Evolutionary conservation across 2,329 filamentous ascomycete genomes (phyloP), one percentile per base, ranked within the genome.

Genomic region (Fusarium vanettenii): DNA sequence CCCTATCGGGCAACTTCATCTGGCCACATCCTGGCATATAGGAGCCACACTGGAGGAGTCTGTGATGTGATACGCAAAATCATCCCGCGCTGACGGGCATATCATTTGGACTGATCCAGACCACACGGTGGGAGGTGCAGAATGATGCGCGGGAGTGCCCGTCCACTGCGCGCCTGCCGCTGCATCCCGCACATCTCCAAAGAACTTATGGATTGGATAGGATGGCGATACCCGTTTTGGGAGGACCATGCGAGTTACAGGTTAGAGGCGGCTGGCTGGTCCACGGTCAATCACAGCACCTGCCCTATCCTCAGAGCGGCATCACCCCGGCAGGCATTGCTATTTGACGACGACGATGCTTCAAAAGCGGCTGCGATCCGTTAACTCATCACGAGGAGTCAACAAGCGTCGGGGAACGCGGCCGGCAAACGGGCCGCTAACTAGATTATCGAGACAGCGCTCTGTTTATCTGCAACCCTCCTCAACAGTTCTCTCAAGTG

Each of bases 81-180:
- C 64, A 75, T 76, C 69, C 72, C 69, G 60, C 76, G 66, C 59
- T 65, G 69, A 69, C 60, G 60, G 41, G 35, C 65, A 64, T 66
- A 56, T 61, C 69, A 45, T 64, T 59, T 68, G 70, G 60, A 56
- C 60, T 67, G 63, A 64, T 70, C 64, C 52, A 65, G 74, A 73
- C 66, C 74, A 72, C 70, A 66, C 62, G 57, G 59, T 66, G 72
- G 60, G 50, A 76, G 70, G 62, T 52, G 73, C 61, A 67, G 65
- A 73, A 61, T 52, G 64, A 72, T 71, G 67, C 67, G 74, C 77
- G 77, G 77, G 77, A 79, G 77, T 67, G 77, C 71, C 77, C 77
- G 77, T 69, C 69, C 50, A 66, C 77, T 76, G 72, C 77, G 72
- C 77, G 72, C 72, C 72, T 77, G 75, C 77, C 77, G 77, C 74